Conservation (phyloP, 345 rosid genomes). For the Eucalyptus brandiana region DNA sequence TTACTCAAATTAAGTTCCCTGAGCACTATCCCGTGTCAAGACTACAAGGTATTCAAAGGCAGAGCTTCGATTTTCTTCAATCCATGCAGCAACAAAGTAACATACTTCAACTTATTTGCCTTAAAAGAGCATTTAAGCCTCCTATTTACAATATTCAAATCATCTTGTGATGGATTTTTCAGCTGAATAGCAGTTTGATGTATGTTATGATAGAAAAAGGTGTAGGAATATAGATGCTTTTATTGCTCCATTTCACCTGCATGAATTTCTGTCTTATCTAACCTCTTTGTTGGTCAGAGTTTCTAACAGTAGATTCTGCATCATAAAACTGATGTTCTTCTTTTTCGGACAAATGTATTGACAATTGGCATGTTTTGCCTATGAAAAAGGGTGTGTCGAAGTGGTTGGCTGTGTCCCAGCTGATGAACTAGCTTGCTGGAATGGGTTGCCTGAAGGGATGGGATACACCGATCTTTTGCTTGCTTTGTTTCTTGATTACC, state of each 20-base stretch:
- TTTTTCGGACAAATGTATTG: neutral
- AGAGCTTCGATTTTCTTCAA: constrained; percentile 34
- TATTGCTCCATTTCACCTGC: neutral
- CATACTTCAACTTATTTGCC: constrained; percentile 14
- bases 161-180: neutral
- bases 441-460: no score
- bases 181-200: neutral
- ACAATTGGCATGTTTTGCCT: no score
- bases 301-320: neutral
- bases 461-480: no score
- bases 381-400: no score
- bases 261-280: neutral
- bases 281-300: neutral
- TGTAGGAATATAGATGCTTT: neutral
- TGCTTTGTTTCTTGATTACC: no score
- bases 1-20: neutral
- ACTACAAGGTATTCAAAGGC: constrained; percentile 6
- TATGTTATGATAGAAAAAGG: neutral
- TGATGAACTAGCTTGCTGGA: no score
- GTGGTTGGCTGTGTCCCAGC: no score
- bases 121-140: constrained; percentile 26
- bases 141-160: no score
- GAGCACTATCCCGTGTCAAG: neutral
- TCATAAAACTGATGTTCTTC: neutral
- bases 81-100: neutral